Evolutionary conservation across 192 early-diverging fungal genomes (phyloP), one percentile per base, ranked within the genome.

Genomic region (Backusella macrospora): DNA sequence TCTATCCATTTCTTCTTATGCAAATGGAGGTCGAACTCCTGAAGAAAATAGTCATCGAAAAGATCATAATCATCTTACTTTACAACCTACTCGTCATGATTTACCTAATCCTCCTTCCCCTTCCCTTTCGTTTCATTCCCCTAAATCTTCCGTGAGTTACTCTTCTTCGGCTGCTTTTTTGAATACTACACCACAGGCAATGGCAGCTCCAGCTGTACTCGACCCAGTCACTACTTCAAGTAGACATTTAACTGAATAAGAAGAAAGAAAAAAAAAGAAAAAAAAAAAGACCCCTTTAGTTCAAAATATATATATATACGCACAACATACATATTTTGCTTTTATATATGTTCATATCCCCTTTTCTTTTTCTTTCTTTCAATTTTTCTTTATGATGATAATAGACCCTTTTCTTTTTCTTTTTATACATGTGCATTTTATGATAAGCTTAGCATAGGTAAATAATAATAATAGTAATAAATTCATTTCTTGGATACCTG

Each of bases 1-100:
- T 0, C 45, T 81, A 21, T 81, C 80, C 0, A 81, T 81, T 62
- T 81, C 80, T 10, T 75, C 76, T 4, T 78, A 74, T 72, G 80
- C 76, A 14, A 70, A 65, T 21, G 63, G 68, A 43, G 62, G 46
- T 45, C 21, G 40, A 10, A 46, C 39, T 44, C 26, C 48, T 16
- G 66, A 68, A 18, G 43, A 44, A 15, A 42, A 21, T 2, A 21
- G 10, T 21, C 42, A 43, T 21, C 40, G 70, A 42, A 37, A 59
- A 42, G 40, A 39, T 5, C 70, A 62, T 62, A 71, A 71, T 18
- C 76, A 71, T 66, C 26, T 72, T 4, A 77, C 76, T 18, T 48
- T 77, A 8, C 69, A 77, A 23, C 76, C 70, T 12, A 55, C 52
- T 12, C 65, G 47, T 0, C 45, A 37, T 44, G 34, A 21, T 14